Evolutionary conservation across 129 eudicot genomes (phyloP), one percentile per base, ranked within the genome.

Genomic region (Centaurea solstitialis): DNA sequence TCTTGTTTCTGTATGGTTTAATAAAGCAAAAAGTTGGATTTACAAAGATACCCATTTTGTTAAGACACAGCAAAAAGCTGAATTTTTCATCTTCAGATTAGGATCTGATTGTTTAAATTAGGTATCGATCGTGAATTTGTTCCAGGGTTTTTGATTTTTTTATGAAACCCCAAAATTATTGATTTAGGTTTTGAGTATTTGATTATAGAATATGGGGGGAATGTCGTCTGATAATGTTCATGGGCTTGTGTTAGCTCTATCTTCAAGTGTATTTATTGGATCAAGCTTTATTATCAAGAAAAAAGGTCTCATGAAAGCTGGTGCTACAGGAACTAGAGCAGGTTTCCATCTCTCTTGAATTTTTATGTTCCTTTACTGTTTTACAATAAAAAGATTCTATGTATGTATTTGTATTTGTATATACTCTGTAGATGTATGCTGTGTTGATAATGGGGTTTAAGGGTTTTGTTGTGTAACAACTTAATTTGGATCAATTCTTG

Each of bases 201-300:
- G 67, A 83, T 83, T 80, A 33, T 1, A 45, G 76, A 85, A 85
- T 83, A 90, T 88, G 94, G 90, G 82, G 86, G 96, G 96, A 76
- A 79, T 86, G 65, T 87, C 94, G 10, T 80, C 91, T 69, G 96
- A 94, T 76, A 94, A 94, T 85, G 80, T 90, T 12, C 87, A 74
- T 37, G 98, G 98, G 13, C 85, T 94, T 37, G 65, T 84, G 53
- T 88, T 94, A 76, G 98, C 98, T 43, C 11, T 94, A 37, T 90
- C 97, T 26, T 94, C 98, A 43, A 91, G 98, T 79, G 26, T 92
- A 26, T 94, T 94, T 65, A 94, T 94, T 83, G 98, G 98, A 68
- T 77, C 98, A 11, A 93, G 98, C 69, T 93, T 89, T 75, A 93
- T 93, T 26, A 86, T 94, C 9, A 94, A 94, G 93, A 94, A 94